A percentile compares a stretch with the other conserved stretches of the same genome.
These are phyloP conservation scores for Mycena vulgaris DNA, from an alignment of 768 basidiomycete genomes.

Conservation along the genomic window DNA sequence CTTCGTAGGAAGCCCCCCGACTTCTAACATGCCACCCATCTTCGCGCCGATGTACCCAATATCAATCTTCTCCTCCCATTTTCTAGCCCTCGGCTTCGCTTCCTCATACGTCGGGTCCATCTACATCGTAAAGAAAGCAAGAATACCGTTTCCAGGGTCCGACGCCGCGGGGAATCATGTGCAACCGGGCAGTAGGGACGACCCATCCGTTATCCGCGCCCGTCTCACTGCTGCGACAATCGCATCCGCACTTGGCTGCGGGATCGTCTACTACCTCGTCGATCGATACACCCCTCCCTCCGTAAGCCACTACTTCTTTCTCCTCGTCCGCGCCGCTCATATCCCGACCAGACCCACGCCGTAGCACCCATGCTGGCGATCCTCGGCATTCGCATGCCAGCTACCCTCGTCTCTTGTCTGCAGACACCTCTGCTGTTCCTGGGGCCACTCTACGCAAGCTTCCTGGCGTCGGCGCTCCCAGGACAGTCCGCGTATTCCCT, in stretches of 20 bases:
- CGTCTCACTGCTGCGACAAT: constrained; percentile 77
- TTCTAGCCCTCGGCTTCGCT: constrained; percentile 72
- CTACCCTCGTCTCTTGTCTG: constrained; percentile 64
- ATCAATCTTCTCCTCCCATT: constrained; percentile 60
- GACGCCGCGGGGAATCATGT: constrained; percentile 49
- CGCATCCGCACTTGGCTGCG: constrained; percentile 74
- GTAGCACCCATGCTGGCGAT: background rate
- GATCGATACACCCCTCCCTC: background rate
- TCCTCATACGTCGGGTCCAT: constrained; percentile 86
- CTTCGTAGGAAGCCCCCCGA: too few relatives aligned
- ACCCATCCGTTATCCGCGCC: constrained; percentile 88
- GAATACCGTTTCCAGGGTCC: constrained; percentile 64
- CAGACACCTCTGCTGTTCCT: constrained; percentile 82
- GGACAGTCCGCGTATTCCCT: constrained; percentile 68
- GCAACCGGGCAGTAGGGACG: constrained; percentile 71
- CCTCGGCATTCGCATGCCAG: constrained; percentile 13
- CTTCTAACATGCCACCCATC: constrained; percentile 29
- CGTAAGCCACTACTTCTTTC: background rate
- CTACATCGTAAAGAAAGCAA: constrained; percentile 79
- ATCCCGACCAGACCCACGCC: background rate
- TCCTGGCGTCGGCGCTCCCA: constrained; percentile 64
- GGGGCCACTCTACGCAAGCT: constrained; percentile 81
- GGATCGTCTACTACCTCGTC: constrained; percentile 52
- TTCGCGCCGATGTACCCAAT: background rate
- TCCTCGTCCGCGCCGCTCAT: background rate